Conservation (phyloP, 2,329 filamentous ascomycete species). For the Pseudogymnoascus sp. region DNA sequence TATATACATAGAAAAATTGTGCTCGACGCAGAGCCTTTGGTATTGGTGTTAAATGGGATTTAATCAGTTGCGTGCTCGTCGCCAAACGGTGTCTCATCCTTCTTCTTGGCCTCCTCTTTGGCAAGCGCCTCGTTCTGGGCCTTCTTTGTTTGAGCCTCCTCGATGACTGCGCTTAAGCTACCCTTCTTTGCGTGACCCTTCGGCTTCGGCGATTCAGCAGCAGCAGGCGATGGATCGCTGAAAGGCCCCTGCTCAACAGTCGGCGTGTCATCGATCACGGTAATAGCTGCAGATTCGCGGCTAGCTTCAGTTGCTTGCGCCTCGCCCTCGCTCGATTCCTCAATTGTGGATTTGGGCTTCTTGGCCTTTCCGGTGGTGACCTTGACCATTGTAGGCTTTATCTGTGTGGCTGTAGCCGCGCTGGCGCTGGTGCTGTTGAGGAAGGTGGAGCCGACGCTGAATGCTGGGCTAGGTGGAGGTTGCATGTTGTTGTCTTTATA, state of each 20-base stretch:
- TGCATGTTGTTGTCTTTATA: constrained; percentile 35
- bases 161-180: constrained; percentile 47
- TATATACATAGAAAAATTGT: constrained; percentile 6
- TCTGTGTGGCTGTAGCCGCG: constrained; percentile 47
- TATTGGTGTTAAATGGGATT: constrained; percentile 11
- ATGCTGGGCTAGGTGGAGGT: constrained; percentile 46
- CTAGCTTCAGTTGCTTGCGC: constrained; percentile 16
- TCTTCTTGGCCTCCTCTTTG: constrained; percentile 26
- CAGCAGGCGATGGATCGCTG: constrained; percentile 41
- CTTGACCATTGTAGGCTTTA: constrained; percentile 51
- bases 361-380: constrained; percentile 35
- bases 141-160: constrained; percentile 38
- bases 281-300: constrained; percentile 38
- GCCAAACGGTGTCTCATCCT: constrained; percentile 44
- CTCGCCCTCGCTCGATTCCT: constrained; percentile 18
- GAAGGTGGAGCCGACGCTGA: constrained; percentile 61
- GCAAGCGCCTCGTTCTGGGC: constrained; percentile 20
- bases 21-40: neutral
- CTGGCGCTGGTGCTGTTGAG: constrained; percentile 57
- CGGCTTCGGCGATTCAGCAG: constrained; percentile 13
- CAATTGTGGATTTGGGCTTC: constrained; percentile 35
- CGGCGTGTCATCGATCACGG: constrained; percentile 43
- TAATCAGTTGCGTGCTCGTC: constrained; percentile 49
- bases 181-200: constrained; percentile 32
- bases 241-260: constrained; percentile 50